Evolutionary conservation across 345 rosid genomes (phyloP).

Genomic region (Lumnitzera racemosa): DNA sequence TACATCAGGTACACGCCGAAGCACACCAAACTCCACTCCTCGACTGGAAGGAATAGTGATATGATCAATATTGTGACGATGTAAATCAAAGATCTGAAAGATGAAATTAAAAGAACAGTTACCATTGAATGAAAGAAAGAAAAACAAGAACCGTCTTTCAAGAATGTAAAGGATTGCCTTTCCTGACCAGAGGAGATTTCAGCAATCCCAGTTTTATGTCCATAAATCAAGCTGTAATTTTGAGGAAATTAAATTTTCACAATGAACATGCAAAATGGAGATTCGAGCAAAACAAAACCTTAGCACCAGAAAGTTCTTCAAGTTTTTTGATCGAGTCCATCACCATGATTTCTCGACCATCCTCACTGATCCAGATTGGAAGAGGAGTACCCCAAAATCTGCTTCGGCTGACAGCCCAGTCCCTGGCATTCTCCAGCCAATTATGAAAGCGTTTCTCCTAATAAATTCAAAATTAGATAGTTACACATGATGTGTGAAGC

Average conservation of each 20-base stretch:
- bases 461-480: conserved; percentile 7
- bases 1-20: conserved; percentile 89
- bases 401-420: conserved; percentile 98
- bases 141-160: too few relatives aligned
- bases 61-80: conserved; percentile 93
- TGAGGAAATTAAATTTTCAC: too few relatives aligned
- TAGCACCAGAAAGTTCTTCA: conserved; percentile 82
- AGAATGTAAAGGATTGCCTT: too few relatives aligned
- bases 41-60: conserved; percentile 74
- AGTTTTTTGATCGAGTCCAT: conserved; percentile 82
- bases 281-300: conserved; percentile 36
- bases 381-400: conserved; percentile 99
- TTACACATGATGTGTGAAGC: not conserved
- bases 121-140: too few relatives aligned
- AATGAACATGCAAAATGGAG: not conserved
- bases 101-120: not conserved
- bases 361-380: conserved; percentile 90
- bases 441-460: conserved; percentile 98
- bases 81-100: conserved; percentile 78
- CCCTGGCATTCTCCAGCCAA: conserved; percentile 99
- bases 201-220: too few relatives aligned
- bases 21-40: conserved; percentile 75
- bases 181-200: too few relatives aligned
- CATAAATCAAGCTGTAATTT: too few relatives aligned
- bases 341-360: conserved; percentile 66